These are phyloP conservation scores for Geosiphon pyriformis DNA, from an alignment of 192 early-diverging fungal species.

Conservation along the genomic window DNA sequence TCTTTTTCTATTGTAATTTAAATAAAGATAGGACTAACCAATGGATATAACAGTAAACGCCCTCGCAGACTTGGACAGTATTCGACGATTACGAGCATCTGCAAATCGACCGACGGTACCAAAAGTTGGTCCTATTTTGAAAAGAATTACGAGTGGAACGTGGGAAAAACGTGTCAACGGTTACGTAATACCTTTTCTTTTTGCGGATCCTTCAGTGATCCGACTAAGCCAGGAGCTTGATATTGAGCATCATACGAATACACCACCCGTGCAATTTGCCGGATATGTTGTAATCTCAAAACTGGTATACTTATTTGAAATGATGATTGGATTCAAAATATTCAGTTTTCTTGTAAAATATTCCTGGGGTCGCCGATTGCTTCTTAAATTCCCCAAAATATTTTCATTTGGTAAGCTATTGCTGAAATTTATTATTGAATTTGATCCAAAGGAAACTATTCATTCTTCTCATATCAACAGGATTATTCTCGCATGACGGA, in stretches of 20 bases:
- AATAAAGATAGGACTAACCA: constrained; percentile 23
- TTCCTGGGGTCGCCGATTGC: constrained; percentile 46
- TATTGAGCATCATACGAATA: constrained; percentile 33
- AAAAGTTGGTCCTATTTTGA: constrained; percentile 42
- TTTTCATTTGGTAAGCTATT: constrained; percentile 44
- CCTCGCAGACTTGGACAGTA: constrained; percentile 35
- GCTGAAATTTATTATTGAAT: neutral
- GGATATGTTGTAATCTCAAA: constrained; percentile 53
- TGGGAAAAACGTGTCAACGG: constrained; percentile 45
- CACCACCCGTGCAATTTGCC: constrained; percentile 52
- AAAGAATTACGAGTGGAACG: constrained; percentile 35
- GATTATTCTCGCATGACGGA: constrained; percentile 50
- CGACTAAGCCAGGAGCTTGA: constrained; percentile 51
- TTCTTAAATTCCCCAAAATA: constrained; percentile 52
- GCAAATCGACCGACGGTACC: constrained; percentile 40
- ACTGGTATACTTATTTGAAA: constrained; percentile 33
- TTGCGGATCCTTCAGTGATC: constrained; percentile 47
- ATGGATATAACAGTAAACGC: constrained; percentile 34
- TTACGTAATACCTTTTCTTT: constrained; percentile 48
- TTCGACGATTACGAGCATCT: constrained; percentile 40
- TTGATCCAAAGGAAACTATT: neutral
- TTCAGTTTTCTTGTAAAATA: constrained; percentile 47
- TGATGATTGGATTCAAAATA: constrained; percentile 37
- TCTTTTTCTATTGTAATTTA: constrained; percentile 9
- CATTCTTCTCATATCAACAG: neutral